Percentiles rank a stretch among this genome's conserved stretches.
phyloP scores from a whole-genome alignment of 176 grass and related monocot species.

The Rhipidocladum racemiflorum region DNA sequence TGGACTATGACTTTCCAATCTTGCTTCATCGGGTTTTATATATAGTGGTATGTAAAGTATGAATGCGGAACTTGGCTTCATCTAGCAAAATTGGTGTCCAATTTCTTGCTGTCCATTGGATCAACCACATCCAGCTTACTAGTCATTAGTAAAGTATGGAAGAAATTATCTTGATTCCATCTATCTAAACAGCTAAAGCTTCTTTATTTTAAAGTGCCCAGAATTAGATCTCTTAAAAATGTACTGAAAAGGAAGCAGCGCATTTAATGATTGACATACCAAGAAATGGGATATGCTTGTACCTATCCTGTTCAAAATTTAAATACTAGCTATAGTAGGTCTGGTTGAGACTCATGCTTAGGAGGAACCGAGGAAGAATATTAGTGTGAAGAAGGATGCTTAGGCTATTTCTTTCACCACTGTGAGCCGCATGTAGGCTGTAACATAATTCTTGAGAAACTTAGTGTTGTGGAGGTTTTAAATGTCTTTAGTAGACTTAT shows the following conservation, averaged over 20 bases:
- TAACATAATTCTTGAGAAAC: conserved; percentile 10
- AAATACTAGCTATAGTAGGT: neutral
- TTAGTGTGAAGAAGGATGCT: conserved; percentile 5
- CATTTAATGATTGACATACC: neutral
- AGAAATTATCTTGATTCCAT: neutral
- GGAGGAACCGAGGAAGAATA: neutral
- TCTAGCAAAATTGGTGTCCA: neutral
- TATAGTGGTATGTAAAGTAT: neutral
- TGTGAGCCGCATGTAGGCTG: neutral
- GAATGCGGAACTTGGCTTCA: neutral
- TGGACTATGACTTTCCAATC: neutral
- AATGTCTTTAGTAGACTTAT: neutral
- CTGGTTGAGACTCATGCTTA: neutral
- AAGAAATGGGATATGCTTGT: neutral
- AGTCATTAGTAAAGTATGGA: neutral
- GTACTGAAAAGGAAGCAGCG: neutral
- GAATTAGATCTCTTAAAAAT: neutral
- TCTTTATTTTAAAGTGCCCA: neutral
- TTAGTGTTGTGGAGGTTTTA: neutral
- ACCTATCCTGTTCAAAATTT: neutral
- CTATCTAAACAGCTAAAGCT: neutral
- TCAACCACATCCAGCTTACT: neutral
- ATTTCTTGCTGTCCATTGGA: neutral
- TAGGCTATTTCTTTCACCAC: neutral
- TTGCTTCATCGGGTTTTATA: neutral